These are phyloP conservation scores for Pichia sp. DNA, from an alignment of 1,139 yeast genomes.

Conservation along the genomic window DNA sequence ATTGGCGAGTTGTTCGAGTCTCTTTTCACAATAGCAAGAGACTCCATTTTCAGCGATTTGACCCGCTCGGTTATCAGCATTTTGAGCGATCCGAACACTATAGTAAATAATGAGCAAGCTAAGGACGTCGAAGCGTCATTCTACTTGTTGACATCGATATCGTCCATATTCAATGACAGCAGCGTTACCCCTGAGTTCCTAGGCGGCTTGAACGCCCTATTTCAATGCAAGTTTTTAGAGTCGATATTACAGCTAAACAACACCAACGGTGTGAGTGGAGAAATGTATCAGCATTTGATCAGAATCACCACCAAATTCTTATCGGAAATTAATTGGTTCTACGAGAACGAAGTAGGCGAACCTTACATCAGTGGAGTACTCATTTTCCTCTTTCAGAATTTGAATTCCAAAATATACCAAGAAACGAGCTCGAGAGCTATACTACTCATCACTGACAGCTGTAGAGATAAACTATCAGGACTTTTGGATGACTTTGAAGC, in stretches of 20 bases:
- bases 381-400: conserved; percentile 42
- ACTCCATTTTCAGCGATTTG: conserved; percentile 49
- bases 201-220: conserved; percentile 26
- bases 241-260: conserved; percentile 24
- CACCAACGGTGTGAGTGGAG: conserved; percentile 11
- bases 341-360: conserved; percentile 37
- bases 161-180: conserved; percentile 41
- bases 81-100: conserved; percentile 13
- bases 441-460: conserved; percentile 56
- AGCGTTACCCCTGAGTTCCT: conserved; percentile 31
- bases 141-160: conserved; percentile 54
- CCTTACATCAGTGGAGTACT: conserved; percentile 46
- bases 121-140: conserved; percentile 64
- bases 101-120: conserved; percentile 9
- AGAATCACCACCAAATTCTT: conserved; percentile 50
- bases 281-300: conserved; percentile 26
- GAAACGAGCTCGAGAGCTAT: conserved; percentile 53
- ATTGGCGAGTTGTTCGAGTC: conserved; percentile 73
- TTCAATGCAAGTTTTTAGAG: conserved; percentile 31
- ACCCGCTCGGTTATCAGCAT: conserved; percentile 38
- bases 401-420: conserved; percentile 33
- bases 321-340: conserved; percentile 54
- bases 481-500: conserved; percentile 51
- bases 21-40: conserved; percentile 60
- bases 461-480: conserved; percentile 44